A percentile compares a stretch with the other conserved stretches of the same genome.
Evolutionary conservation across 139 green algal genomes (phyloP).

Genomic region (Chlorella sp.): DNA sequence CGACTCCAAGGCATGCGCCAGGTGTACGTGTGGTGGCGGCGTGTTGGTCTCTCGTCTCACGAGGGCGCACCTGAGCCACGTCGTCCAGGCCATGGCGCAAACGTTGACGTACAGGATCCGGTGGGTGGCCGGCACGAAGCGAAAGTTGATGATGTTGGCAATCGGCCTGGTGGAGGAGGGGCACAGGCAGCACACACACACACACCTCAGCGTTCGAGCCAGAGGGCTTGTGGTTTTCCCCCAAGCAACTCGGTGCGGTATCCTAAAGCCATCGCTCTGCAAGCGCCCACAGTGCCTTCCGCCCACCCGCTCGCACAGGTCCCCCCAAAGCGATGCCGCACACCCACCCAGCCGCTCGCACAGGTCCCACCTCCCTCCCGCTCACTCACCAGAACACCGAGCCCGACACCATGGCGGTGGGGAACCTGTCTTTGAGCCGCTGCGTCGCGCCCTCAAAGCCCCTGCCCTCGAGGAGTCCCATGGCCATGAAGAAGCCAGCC

Average conservation of each 20-base stretch:
- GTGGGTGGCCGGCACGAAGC: background rate
- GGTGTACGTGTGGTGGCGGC: too few relatives aligned
- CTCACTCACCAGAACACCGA: background rate
- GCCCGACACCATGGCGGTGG: background rate
- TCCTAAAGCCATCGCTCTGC: too few relatives aligned
- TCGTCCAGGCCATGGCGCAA: background rate
- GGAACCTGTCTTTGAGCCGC: background rate
- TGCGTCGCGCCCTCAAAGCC: background rate
- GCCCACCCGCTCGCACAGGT: background rate
- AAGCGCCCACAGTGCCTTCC: background rate
- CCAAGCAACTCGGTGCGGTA: too few relatives aligned
- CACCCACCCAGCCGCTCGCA: too few relatives aligned
- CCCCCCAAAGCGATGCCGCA: background rate
- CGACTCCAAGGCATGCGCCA: too few relatives aligned
- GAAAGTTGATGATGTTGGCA: background rate
- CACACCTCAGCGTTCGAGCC: background rate
- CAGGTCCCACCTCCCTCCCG: background rate
- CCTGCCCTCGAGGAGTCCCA: background rate
- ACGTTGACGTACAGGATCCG: constrained; percentile 4
- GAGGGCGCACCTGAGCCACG: constrained; percentile 1
- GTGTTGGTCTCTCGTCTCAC: too few relatives aligned
- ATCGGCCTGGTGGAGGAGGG: background rate
- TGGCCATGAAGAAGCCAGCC: background rate
- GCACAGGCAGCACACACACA: background rate
- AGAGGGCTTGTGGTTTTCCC: too few relatives aligned